A percentile compares a stretch with the other conserved stretches of the same genome.
Evolutionary conservation across 495 filamentous ascomycete genomes (phyloP).

Genomic region (Xylaria telfairii): DNA sequence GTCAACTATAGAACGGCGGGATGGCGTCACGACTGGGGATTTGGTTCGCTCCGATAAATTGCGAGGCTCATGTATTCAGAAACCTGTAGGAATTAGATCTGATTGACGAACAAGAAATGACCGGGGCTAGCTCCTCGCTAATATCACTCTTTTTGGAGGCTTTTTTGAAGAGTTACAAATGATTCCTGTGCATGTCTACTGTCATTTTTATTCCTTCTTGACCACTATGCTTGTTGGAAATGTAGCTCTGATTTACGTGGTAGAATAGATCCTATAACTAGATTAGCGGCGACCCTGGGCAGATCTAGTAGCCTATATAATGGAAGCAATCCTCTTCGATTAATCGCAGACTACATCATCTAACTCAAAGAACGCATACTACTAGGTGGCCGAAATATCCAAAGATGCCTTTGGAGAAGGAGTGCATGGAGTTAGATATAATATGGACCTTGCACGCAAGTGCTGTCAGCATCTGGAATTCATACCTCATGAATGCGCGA

Average conservation of each 20-base stretch:
- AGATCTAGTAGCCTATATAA: background rate
- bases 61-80: slow-evolving; percentile 6
- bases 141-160: background rate
- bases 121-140: background rate
- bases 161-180: background rate
- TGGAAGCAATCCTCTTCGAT: background rate
- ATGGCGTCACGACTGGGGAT: slow-evolving; percentile 19
- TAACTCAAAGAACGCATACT: background rate
- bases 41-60: slow-evolving; percentile 13
- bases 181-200: background rate
- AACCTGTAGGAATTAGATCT: slow-evolving; percentile 20
- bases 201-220: background rate
- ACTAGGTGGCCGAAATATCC: background rate
- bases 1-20: slow-evolving; percentile 21
- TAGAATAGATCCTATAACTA: background rate
- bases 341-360: background rate
- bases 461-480: background rate
- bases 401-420: background rate
- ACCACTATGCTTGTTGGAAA: background rate
- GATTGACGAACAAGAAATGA: slow-evolving; percentile 13
- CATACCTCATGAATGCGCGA: background rate
- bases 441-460: background rate
- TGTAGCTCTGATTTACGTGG: no score
- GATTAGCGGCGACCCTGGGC: background rate
- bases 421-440: background rate